Conservation (phyloP, 2,329 filamentous ascomycete species). For the Ophiostoma australiae region DNA sequence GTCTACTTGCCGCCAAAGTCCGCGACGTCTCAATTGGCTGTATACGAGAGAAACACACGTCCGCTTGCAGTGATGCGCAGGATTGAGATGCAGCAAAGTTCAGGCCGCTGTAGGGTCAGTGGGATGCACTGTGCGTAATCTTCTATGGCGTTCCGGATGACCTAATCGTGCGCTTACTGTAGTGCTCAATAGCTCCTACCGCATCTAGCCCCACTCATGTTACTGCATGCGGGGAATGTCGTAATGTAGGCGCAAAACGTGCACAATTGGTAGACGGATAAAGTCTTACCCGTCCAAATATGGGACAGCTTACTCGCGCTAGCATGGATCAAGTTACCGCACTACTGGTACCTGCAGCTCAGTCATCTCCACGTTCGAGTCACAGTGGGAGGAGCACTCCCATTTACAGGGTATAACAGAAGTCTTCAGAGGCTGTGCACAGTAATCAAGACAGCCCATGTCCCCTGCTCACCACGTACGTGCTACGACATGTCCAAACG, state of each 20-base stretch:
- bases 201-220: neutral
- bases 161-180: slow-evolving; percentile 8
- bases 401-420: neutral
- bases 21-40: neutral
- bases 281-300: neutral
- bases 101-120: neutral
- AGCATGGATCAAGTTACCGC: neutral
- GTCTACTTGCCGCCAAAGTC: neutral
- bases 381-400: neutral
- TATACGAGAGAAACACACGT: neutral
- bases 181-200: neutral
- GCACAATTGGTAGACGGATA: neutral
- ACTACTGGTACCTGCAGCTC: neutral
- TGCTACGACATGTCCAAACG: neutral
- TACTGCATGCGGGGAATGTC: neutral
- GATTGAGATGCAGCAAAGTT: neutral
- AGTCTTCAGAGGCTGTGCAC: neutral
- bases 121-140: neutral
- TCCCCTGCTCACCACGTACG: neutral
- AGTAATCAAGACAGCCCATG: neutral
- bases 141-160: neutral
- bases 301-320: neutral
- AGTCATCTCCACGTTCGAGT: neutral
- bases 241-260: neutral
- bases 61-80: neutral